These are phyloP conservation scores for Ophiostoma perfectum DNA, from an alignment of 2,329 filamentous ascomycete genomes.

Conservation along the genomic window DNA sequence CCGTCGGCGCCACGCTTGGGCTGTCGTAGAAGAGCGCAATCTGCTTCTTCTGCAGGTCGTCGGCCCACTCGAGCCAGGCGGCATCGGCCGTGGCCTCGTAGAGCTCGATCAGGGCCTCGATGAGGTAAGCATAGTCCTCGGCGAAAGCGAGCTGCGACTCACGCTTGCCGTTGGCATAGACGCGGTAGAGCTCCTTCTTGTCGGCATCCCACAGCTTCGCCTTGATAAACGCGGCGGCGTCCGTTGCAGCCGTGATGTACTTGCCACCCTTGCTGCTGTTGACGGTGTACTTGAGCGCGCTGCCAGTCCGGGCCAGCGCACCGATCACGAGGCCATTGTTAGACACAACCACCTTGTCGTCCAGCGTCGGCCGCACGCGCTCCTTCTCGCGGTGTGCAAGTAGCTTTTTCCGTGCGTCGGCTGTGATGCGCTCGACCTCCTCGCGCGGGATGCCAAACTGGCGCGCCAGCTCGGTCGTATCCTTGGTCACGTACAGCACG, in stretches of 20 bases:
- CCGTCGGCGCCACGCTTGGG: conserved; percentile 31
- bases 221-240: conserved; percentile 67
- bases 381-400: conserved; percentile 66
- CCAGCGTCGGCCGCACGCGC: conserved; percentile 69
- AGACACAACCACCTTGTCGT: conserved; percentile 80
- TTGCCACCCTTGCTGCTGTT: conserved; percentile 49
- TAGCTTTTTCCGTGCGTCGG: conserved; percentile 61
- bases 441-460: conserved; percentile 68
- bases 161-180: conserved; percentile 62
- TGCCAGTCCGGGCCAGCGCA: conserved; percentile 69
- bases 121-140: conserved; percentile 90
- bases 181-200: conserved; percentile 61
- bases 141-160: conserved; percentile 70
- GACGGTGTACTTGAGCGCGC: conserved; percentile 50
- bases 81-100: conserved; percentile 76
- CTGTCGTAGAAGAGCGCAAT: conserved; percentile 72
- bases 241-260: conserved; percentile 62
- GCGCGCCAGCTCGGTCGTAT: conserved; percentile 62
- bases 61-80: conserved; percentile 71
- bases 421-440: conserved; percentile 63
- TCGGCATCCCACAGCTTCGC: conserved; percentile 64
- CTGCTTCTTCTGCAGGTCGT: conserved; percentile 72
- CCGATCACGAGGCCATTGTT: conserved; percentile 89
- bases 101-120: conserved; percentile 74
- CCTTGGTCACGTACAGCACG: conserved; percentile 67